Base-by-base conservation (phyloP, 495 filamentous ascomycete genomes). In the Poronia punctata region DNA sequence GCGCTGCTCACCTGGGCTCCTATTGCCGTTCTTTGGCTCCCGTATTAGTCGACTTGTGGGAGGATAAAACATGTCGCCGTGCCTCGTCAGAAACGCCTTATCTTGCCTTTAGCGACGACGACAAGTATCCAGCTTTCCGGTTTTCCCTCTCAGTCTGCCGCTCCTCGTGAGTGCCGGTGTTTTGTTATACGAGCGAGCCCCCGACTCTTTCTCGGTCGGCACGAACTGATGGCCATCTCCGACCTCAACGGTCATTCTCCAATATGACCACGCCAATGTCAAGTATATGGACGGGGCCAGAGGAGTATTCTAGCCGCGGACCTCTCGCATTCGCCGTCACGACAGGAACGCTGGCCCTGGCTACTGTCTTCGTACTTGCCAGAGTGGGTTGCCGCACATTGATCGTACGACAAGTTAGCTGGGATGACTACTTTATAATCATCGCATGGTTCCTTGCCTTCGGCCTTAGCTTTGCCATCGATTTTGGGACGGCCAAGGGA, bases 361-460 rank as follows among this genome's bases (percentile, higher is more conserved):
- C 85, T 12, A 78, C 75, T 34, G 52, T 83, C 18, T 87, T 92
- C 52, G 85, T 93, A 39, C 68, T 68, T 18, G 70, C 84, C 2
- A 75, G 88, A 16, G 69, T 93, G 38, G 50, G 85, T 20, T 87
- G 84, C 25, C 75, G 88, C 17, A 68, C 78, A 31, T 78, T 74
- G 21, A 80, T 97, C 24, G 79, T 93, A 32, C 76, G 75, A 46
- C 76, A 66, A 40, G 60, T 88, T 10, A 72, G 70, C 20, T 68
- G 70, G 57, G 86, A 95, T 58, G 90, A 97, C 64, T 87, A 85
- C 65, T 73, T 85, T 50, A 94, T 97, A 46, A 55, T 88, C 16
- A 28, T 87, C 42, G 87, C 88, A 47, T 95, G 86, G 89, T 72
- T 87, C 18, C 62, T 95, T 17, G 79, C 88, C 27, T 79, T 89